Evolutionary conservation across 257 asterid species (phyloP), one percentile per base, ranked within the genome.

Genomic region (Rehmannia glutinosa): DNA sequence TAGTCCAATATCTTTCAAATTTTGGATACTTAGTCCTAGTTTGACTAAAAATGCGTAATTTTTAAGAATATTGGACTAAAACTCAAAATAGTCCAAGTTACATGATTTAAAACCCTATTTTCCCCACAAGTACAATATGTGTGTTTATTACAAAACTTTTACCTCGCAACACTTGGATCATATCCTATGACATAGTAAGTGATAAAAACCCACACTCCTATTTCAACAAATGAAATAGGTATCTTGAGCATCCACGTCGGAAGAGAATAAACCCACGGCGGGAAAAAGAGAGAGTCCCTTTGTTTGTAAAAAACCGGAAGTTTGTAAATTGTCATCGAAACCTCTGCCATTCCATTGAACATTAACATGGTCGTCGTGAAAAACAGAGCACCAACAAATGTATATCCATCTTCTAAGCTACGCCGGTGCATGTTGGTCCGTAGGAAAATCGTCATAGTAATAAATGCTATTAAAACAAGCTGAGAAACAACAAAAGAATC

Each of bases 251-350:
- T 73, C 79, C 84, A 75, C 35, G 52, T 2, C 5, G 82, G 86
- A 5, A 84, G 43, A 41, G 84, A 83, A 70, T 79, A 79, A 2
- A 62, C 75, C 85, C 86, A 84, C 10, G 86, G 28, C 5, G 90
- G 90, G 24, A 32, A 84, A 28, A 84, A 81, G 9, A 68, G 69
- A 56, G 67, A 62, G 62, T 81, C 79, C 57, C 90, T 62, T 35
- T 84, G 90, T 69, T 81, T 84, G 65, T 73, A 84, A 49, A 84
- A 84, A 8, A 84, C 70, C 0, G 90, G 85, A 70, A 84, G 87
- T 38, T 79, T 79, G 35, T 32, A 53, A 32, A 81, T 78, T 9
- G 78, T 69, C 78, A 79, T 19, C 16, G 79, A 55, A 3, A 79
- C 20, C 69, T 84, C 85, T 1, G 77, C 13, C 75, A 79, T 24